These are phyloP conservation scores for Claviceps maximensis DNA, from an alignment of 2,329 filamentous ascomycete species.

Conservation along the genomic window DNA sequence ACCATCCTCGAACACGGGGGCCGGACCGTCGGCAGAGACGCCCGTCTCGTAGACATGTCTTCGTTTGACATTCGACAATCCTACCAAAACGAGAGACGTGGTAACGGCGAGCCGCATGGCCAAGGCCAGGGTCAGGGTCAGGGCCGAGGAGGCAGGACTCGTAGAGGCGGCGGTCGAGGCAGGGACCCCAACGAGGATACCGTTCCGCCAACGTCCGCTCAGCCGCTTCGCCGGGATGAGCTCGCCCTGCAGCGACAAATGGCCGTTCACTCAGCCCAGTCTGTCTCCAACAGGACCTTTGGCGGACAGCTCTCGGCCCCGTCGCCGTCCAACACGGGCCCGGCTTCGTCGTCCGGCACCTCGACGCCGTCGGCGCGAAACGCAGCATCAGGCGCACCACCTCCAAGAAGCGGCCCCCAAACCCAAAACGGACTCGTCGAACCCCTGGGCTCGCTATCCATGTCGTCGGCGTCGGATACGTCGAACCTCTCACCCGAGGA, in stretches of 20 bases:
- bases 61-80: constrained; percentile 67
- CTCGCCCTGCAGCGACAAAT: constrained; percentile 84
- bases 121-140: too few species aligned
- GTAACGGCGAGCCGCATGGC: constrained; percentile 18
- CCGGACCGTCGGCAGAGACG: constrained; percentile 73
- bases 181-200: constrained; percentile 80
- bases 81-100: constrained; percentile 45
- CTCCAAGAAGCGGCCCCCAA: neutral
- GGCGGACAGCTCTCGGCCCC: constrained; percentile 60
- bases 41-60: constrained; percentile 74
- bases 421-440: constrained; percentile 11
- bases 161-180: constrained; percentile 41
- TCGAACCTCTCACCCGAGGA: constrained; percentile 57
- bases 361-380: constrained; percentile 10
- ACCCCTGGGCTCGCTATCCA: constrained; percentile 36
- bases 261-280: constrained; percentile 80
- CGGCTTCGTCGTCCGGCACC: constrained; percentile 7
- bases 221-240: constrained; percentile 73
- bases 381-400: constrained; percentile 6
- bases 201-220: constrained; percentile 61
- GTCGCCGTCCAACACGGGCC: constrained; percentile 4
- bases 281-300: constrained; percentile 66
- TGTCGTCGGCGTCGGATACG: constrained; percentile 35
- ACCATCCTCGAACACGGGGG: constrained; percentile 76
- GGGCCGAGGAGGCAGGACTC: constrained; percentile 28